Evolutionary conservation across 2,329 filamentous ascomycete species (phyloP), one percentile per base, ranked within the genome.

Genomic region (Metarhizium sp.): DNA sequence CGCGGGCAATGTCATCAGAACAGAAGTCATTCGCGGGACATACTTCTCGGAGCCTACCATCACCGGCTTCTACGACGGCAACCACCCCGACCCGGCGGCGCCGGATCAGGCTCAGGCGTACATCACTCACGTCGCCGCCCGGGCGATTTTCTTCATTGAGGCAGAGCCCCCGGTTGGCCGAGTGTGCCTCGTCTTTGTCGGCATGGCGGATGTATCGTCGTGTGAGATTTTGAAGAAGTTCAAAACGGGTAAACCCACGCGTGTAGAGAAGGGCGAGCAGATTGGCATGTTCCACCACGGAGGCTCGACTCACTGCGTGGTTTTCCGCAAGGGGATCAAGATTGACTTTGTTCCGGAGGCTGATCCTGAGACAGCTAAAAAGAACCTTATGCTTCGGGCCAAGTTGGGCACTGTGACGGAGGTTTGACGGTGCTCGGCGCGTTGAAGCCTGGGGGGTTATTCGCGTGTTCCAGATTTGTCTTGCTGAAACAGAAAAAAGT

Each of bases 241-340:
- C 38, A 86, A 81, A 0, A 84, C 88, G 11, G 76, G 76, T 61
- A 79, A 84, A 63, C 86, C 85, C 0, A 77, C 89, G 64, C 75
- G 78, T 54, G 66, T 91, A 14, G 74, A 75, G 53, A 90, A 90
- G 73, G 88, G 88, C 1, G 80, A 90, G 6, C 72, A 90, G 71
- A 75, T 84, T 42, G 87, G 87, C 43, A 90, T 89, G 85, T 91
- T 91, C 69, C 87, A 90, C 64, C 90, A 85, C 65, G 87, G 87
- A 25, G 87, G 88, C 0, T 85, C 79, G 6, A 82, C 82, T 1
- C 82, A 88, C 64, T 87, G 84, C 61, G 64, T 90, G 60, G 64
- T 90, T 3, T 89, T 90, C 70, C 70, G 81, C 38, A 40, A 40
- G 38, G 38, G 38, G 10, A 40, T 40, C 11, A 40, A 40, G 8